Conservation (phyloP, 257 asterid species). For the Ehretia macrophylla region DNA sequence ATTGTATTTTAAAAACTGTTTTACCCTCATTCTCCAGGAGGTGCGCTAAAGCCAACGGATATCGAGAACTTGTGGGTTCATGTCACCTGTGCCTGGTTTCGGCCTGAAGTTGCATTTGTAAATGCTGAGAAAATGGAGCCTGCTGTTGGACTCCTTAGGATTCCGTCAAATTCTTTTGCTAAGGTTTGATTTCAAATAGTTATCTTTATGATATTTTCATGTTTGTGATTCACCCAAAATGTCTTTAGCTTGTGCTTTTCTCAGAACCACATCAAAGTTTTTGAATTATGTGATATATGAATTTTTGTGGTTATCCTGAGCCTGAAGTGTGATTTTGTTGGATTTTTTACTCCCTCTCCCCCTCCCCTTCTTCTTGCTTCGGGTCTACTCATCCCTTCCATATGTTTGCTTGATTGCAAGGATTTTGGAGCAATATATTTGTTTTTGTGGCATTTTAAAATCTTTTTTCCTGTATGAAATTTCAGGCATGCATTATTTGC, state of each 20-base stretch:
- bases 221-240: not conserved
- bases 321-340: no score
- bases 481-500: constrained; percentile 85
- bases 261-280: not conserved
- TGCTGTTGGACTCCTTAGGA: constrained; percentile 72
- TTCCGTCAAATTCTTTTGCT: constrained; percentile 61
- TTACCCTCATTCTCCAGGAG: constrained; percentile 51
- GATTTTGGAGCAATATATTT: no score
- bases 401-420: no score
- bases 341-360: no score
- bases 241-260: constrained; percentile 7
- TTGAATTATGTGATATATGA: no score
- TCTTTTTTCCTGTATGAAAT: constrained; percentile 14
- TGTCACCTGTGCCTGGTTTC: constrained; percentile 93
- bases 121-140: constrained; percentile 89
- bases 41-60: constrained; percentile 94
- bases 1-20: not conserved
- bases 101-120: constrained; percentile 78
- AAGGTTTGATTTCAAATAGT: constrained; percentile 38
- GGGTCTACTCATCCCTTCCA: no score
- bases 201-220: not conserved
- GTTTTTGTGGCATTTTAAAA: not conserved
- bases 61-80: constrained; percentile 82
- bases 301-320: no score
- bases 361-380: no score